Base-by-base conservation (phyloP, 164 flowering plant species). In the Berberis vulgaris region DNA sequence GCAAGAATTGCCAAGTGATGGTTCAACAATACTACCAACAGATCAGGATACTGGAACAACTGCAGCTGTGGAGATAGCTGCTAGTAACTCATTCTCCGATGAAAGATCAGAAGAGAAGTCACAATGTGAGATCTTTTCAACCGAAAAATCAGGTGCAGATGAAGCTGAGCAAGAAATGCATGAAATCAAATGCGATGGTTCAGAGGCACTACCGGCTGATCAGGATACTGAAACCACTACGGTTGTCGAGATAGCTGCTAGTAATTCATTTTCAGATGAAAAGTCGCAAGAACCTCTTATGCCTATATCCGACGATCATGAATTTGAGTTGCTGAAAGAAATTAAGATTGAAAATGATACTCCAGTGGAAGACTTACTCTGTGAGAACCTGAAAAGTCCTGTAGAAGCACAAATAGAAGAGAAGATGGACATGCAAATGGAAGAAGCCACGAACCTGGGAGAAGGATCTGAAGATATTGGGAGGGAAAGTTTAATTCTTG, bases 51-150 rank as follows among this genome's bases (percentile, higher is more conserved):
- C 26, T 26, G 26, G 26, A 26, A 26, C 26, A 26, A 26, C 26
- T 26, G 26, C 26, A 26, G 26, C 26, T 26, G 26, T 26, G 26
- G 26, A 26, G 26, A 26, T 26, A 26, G 26, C 26, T 26, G 26
- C 26, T 26, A 26, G 26, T 26, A 26, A 26, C 26, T 26, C 6
- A 45, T 54, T 2, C 13, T 44, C 44, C 44, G 50, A 47, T 54
- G 67, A 54, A 3, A 60, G 47, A 41, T 41, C 38, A 63, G 67
- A 57, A 26, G 71, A 68, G 12, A 59, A 12, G 11, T 47, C 54
- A 59, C 62, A 26, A 26, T 26, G 26, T 26, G 26, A 26, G 26
- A 26, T 26, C 26, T 26, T 26, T 26, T 26, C 26, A 26, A 26
- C 26, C 26, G 26, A 26, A 26, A 26, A 26, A 26, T 26, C 26